phyloP scores from a whole-genome alignment of 108 stramenopile species.

The Schizochytrium sp. region DNA sequence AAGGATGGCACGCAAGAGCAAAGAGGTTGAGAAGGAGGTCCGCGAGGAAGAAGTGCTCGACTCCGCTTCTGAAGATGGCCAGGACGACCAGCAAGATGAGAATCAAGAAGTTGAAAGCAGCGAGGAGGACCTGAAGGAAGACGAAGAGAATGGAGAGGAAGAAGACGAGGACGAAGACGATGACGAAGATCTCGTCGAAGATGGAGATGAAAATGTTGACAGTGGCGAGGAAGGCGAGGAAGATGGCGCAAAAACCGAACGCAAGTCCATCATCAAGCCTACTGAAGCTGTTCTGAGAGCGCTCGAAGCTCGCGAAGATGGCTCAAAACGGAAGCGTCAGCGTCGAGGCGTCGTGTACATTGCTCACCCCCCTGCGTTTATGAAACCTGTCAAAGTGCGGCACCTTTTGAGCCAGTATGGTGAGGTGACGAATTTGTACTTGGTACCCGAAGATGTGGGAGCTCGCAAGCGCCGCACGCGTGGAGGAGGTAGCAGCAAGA shows the following conservation, averaged over 20 bases:
- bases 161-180: not conserved
- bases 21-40: too few species aligned
- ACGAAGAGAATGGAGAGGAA: not conserved
- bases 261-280: not conserved
- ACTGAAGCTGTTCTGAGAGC: not conserved
- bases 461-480: conserved; percentile 83
- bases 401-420: conserved; percentile 89
- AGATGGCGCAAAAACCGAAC: not conserved
- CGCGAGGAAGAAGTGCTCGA: too few species aligned
- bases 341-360: conserved; percentile 91
- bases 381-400: conserved; percentile 94
- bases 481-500: conserved; percentile 79
- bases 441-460: conserved; percentile 90
- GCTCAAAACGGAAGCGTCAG: conserved; percentile 67
- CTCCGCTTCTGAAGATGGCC: too few species aligned
- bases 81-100: too few species aligned
- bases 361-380: conserved; percentile 91
- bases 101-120: not conserved
- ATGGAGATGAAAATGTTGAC: conserved; percentile 61
- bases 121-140: not conserved
- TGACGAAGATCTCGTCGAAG: conserved; percentile 12
- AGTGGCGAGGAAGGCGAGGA: conserved; percentile 66
- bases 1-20: too few species aligned
- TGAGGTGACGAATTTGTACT: conserved; percentile 87
- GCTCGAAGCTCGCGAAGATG: conserved; percentile 21